A percentile compares a stretch with the other conserved stretches of the same genome.
Evolutionary conservation across 768 basidiomycete genomes (phyloP).

Genomic region (Mycena epipterygia): DNA sequence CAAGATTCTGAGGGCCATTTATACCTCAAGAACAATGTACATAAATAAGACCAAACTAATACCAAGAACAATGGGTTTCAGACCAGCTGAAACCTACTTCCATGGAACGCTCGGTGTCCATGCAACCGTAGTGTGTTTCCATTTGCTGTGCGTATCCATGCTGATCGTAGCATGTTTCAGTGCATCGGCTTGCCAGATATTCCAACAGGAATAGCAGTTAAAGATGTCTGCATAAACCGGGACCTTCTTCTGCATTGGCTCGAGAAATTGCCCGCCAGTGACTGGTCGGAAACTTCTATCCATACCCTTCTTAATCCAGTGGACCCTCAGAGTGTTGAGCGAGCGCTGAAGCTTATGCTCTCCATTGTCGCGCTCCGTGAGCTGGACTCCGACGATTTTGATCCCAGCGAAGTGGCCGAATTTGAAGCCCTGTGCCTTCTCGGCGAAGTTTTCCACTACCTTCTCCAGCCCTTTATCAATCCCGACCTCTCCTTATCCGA

Average conservation of each 20-base stretch:
- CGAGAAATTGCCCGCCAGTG: neutral
- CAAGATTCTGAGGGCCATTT: too few species aligned
- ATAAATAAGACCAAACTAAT: too few species aligned
- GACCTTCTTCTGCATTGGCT: conserved; percentile 10
- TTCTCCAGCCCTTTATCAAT: conserved; percentile 32
- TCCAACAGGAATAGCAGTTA: neutral
- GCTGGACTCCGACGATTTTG: neutral
- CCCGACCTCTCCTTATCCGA: conserved; percentile 23
- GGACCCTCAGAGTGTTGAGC: conserved; percentile 36
- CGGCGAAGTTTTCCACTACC: conserved; percentile 15
- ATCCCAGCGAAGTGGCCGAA: conserved; percentile 1
- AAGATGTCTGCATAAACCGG: conserved; percentile 3
- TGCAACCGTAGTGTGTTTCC: too few species aligned
- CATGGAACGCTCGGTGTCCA: too few species aligned
- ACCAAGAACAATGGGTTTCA: too few species aligned
- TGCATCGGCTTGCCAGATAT: neutral
- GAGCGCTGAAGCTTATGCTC: conserved; percentile 31
- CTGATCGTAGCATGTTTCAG: neutral
- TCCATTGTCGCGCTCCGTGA: conserved; percentile 13
- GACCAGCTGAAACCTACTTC: too few species aligned
- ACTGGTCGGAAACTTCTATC: conserved; percentile 4
- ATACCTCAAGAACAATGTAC: too few species aligned
- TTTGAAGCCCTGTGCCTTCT: conserved; percentile 22
- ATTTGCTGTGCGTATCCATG: too few species aligned
- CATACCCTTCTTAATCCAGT: conserved; percentile 31